Base-by-base conservation (phyloP, 768 basidiomycete genomes). In the Exsudoporus frostii region DNA sequence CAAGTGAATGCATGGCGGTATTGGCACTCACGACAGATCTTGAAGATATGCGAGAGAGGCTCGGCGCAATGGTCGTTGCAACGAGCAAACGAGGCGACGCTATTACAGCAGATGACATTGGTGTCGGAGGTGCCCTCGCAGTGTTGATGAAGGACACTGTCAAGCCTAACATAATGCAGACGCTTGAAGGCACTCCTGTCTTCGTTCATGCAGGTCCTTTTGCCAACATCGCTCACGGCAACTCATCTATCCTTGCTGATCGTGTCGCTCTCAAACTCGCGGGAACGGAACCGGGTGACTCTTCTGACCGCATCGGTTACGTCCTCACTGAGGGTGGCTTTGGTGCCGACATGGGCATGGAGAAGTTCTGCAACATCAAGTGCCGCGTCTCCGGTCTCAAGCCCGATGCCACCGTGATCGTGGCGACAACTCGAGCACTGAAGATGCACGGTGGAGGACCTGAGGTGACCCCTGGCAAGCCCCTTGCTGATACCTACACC, bases 401-500 rank as follows among this genome's bases (percentile, higher is more conserved):
- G 51, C 97, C 97, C 9, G 92, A 99, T 71, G 96, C 93, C 4
- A 88, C 88, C 34, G 84, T 99, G 60, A 90, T 99, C 63, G 96
- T 99, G 48, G 97, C 96, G 7, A 99, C 96, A 5, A 94, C 96
- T 27, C 89, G 96, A 59, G 96, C 96, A 20, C 76, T 99, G 56
- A 99, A 98, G 81, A 99, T 99, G 96, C 96, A 99, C 68, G 96
- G 96, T 39, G 96, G 96, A 55, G 97, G 90, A 54, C 96, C 96
- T 6, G 94, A 97, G 24, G 95, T 98, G 48, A 90, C 90, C 2
- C 96, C 96, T 25, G 96, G 96, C 46, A 98, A 97, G 71, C 82
- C 95, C 22, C 81, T 98, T 38, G 88, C 90, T 59, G 91, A 91
- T 43, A 93, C 91, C 39, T 99, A 99, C 71, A 92, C 90, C 55